Base-by-base conservation (phyloP, 495 filamentous ascomycete species). In the Xylona heveae region DNA sequence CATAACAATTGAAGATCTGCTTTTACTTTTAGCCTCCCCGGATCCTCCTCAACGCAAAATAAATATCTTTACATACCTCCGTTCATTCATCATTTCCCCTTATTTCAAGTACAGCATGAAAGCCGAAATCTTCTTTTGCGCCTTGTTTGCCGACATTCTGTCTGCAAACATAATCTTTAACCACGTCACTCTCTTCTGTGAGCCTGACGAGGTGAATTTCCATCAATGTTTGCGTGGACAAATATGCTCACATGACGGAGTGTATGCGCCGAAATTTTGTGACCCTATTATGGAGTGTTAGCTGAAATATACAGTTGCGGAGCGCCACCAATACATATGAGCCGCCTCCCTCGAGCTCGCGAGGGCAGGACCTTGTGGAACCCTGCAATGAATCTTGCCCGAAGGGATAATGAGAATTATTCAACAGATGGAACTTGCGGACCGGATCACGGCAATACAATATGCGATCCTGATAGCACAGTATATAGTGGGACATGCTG, bases 141-240 rank as follows among this genome's bases (percentile, higher is more conserved):
- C 38, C 34, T 23, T 50, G 24, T 27, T 10, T 15, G 37, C 34
- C 10, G 40, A 33, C 33, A 24, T 42, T 10, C 16, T 33, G n/a
- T 30, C 39, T 12, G 49, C 43, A 12, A 58, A 56, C 22, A 56
- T 58, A 24, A 50, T 51, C 15, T 51, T 58, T 38, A 46, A 42
- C 15, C 44, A 51, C 36, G 44, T 53, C 6, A 41, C 45, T n/a
- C 38, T 56, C 15, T 43, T 22, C 19, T 58, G 54, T 35, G 36
- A 49, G 36, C 19, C 27, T 12, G 42, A 23, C 7, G 37, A 35
- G 13, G 32, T 39, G 0, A 15, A 38, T 19, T 47, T 45, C 30
- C 41, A 40, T 24, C 48, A 44, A 20, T 58, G 54, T 33, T 43
- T 58, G 14, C 42, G 45, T 16, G 53, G 54, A 19, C 56, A 57